Conservation (phyloP, 1,284 basidiomycete genomes). For the Pholiota adiposa region DNA sequence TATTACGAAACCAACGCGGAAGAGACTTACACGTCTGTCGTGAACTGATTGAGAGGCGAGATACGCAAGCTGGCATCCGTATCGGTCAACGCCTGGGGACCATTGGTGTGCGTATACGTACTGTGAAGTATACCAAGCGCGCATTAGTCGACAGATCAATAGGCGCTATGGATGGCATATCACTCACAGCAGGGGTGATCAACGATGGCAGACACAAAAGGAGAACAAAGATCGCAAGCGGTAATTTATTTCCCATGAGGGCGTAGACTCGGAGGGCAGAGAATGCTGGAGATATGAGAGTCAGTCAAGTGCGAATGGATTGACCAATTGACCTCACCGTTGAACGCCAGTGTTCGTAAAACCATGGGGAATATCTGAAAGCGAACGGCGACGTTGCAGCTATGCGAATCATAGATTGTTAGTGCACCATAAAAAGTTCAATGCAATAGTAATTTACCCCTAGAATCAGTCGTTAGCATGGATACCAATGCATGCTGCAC, state of each 20-base stretch:
- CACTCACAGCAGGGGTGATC: constrained; percentile 16
- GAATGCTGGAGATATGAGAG: constrained; percentile 6
- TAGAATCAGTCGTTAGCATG: background rate
- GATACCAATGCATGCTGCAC: background rate
- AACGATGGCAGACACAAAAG: constrained; percentile 19
- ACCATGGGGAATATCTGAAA: constrained; percentile 24
- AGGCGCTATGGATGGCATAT: background rate
- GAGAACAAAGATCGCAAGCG: constrained; percentile 18
- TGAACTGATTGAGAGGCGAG: constrained; percentile 13
- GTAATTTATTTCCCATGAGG: constrained; percentile 14
- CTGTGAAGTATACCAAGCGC: background rate
- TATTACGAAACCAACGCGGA: background rate
- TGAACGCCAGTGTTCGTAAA: constrained; percentile 17
- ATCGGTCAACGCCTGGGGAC: constrained; percentile 12
- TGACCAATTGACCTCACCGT: constrained; percentile 2
- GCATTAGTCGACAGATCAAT: background rate
- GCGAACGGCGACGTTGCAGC: constrained; percentile 20
- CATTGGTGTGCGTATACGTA: constrained; percentile 19
- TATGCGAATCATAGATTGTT: background rate
- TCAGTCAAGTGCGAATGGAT: background rate
- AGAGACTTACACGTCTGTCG: constrained; percentile 15
- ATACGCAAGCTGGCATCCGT: constrained; percentile 15
- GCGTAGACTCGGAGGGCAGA: constrained; percentile 20
- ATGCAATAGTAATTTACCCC: background rate
- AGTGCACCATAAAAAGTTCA: background rate